phyloP scores from a whole-genome alignment of 495 filamentous ascomycete genomes.

The Penicillium robsamsonii region DNA sequence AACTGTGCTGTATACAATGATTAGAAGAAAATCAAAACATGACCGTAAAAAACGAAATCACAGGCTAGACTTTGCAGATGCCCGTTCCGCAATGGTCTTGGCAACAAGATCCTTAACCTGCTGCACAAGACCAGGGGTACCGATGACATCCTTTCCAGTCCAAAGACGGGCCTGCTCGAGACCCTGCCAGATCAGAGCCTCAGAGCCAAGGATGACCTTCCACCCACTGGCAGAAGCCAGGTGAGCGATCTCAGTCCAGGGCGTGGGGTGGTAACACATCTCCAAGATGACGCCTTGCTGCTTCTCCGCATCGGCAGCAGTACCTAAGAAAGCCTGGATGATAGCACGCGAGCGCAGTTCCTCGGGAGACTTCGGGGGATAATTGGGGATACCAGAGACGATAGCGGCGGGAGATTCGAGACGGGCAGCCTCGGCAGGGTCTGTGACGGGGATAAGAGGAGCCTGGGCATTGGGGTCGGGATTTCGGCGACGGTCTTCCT shows the following conservation, averaged over 20 bases:
- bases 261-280: slow-evolving; percentile 76
- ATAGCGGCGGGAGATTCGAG: slow-evolving; percentile 59
- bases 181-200: slow-evolving; percentile 74
- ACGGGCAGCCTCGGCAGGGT: slow-evolving; percentile 51
- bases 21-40: slow-evolving; percentile 18
- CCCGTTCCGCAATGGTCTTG: slow-evolving; percentile 36
- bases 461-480: slow-evolving; percentile 36
- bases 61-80: slow-evolving; percentile 29
- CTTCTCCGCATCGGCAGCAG: slow-evolving; percentile 21
- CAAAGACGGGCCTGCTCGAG: slow-evolving; percentile 68
- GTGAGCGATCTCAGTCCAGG: slow-evolving; percentile 61
- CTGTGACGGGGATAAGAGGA: slow-evolving; percentile 55
- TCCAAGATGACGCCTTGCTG: slow-evolving; percentile 67
- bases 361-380: slow-evolving; percentile 56
- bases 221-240: slow-evolving; percentile 58
- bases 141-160: slow-evolving; percentile 53
- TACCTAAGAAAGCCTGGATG: slow-evolving; percentile 53
- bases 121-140: slow-evolving; percentile 51
- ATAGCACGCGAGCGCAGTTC: slow-evolving; percentile 57
- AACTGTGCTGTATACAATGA: slow-evolving; percentile 33
- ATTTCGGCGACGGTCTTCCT: slow-evolving; percentile 43
- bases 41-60: slow-evolving; percentile 18
- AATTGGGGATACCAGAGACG: slow-evolving; percentile 68
- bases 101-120: slow-evolving; percentile 52
- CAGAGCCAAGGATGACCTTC: slow-evolving; percentile 67